Conservation (phyloP, 441 rosid species). For the Viola pubescens region DNA sequence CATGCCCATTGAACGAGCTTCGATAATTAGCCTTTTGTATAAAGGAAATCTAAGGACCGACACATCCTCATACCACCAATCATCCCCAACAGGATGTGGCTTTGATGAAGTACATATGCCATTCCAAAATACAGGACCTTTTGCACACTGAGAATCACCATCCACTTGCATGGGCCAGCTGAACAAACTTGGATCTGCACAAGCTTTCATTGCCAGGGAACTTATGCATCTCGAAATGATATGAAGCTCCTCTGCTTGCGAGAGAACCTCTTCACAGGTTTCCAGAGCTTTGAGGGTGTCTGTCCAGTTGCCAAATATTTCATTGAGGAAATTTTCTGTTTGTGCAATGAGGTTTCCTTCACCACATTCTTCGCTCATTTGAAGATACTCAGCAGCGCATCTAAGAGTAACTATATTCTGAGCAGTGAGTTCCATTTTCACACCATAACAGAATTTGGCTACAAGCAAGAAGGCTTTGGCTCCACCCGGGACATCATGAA, state of each 20-base stretch:
- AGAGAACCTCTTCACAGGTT: conserved; percentile 54
- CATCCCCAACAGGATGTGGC: conserved; percentile 33
- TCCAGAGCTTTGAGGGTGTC: conserved; percentile 72
- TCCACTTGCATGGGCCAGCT: conserved; percentile 59
- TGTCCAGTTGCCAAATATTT: conserved; percentile 54
- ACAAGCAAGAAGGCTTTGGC: conserved; percentile 60
- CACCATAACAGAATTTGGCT: conserved; percentile 83
- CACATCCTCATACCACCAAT: conserved; percentile 92
- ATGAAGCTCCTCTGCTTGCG: conserved; percentile 68
- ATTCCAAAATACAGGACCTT: conserved; percentile 51
- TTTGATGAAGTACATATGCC: conserved; percentile 52
- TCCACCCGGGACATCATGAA: conserved; percentile 76
- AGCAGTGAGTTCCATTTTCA: conserved; percentile 58
- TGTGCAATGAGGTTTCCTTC: conserved; percentile 63
- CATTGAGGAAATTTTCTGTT: conserved; percentile 60
- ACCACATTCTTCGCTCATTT: conserved; percentile 65
- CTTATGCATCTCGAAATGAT: conserved; percentile 71
- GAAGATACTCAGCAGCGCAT: conserved; percentile 84
- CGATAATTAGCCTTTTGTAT: conserved; percentile 58
- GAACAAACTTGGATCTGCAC: conserved; percentile 57
- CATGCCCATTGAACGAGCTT: conserved; percentile 47
- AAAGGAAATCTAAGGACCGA: conserved; percentile 45
- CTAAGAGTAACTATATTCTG: conserved; percentile 54
- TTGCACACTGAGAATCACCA: conserved; percentile 23
- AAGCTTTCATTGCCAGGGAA: conserved; percentile 74